A percentile compares a stretch with the other conserved stretches of the same genome.
Conservation (phyloP, 2,329 filamentous ascomycete genomes). For the Aspergillus novoparasiticus region DNA sequence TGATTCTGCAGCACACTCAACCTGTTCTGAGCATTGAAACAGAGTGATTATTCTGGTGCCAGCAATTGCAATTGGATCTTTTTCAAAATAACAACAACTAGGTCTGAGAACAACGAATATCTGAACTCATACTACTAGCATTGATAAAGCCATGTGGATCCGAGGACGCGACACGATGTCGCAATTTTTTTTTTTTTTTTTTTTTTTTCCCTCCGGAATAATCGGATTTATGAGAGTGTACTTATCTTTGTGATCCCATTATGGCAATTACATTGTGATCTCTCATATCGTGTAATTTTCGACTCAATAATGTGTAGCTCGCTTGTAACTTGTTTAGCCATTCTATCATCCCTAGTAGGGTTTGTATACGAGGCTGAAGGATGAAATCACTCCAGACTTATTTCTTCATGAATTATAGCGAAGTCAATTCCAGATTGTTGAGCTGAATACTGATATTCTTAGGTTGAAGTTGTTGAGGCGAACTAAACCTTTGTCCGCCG, state of each 20-base stretch:
- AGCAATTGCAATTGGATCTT: background rate
- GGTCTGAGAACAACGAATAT: background rate
- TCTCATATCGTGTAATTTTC: background rate
- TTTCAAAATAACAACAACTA: background rate
- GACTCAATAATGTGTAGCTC: background rate
- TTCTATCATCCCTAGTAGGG: background rate
- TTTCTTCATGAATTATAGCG: background rate
- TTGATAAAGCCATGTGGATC: background rate
- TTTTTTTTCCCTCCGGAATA: background rate
- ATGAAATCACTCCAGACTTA: background rate
- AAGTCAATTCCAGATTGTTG: background rate
- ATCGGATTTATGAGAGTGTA: background rate
- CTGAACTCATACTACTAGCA: background rate
- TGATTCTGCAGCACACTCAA: background rate
- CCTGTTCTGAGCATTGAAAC: background rate
- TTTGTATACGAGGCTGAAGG: too few relatives aligned
- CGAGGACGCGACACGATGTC: background rate
- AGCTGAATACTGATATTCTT: background rate
- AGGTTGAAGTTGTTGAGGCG: background rate
- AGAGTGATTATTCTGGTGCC: background rate
- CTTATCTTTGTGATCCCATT: background rate
- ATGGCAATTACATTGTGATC: background rate
- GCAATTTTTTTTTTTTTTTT: background rate
- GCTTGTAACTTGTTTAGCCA: background rate
- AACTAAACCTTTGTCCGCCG: background rate